A percentile compares a stretch with the other conserved stretches of the same genome.
Evolutionary conservation across 345 rosid species (phyloP).

Genomic region (Hypericum androsaemum): DNA sequence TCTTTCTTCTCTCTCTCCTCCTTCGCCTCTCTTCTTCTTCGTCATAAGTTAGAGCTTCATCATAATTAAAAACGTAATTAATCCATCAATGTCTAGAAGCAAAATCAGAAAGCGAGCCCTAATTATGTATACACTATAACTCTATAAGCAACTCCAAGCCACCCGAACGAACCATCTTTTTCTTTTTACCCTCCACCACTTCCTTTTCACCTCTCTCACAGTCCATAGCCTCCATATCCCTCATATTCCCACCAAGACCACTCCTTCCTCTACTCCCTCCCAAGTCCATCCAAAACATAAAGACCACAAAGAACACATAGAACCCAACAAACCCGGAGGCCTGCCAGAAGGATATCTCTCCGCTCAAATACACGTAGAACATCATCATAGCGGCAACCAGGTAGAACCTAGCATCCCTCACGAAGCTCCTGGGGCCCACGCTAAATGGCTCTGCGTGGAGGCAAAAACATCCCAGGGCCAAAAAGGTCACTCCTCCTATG

Average conservation of each 20-base stretch:
- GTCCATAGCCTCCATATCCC: slow-evolving; percentile 13
- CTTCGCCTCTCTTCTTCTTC: no score
- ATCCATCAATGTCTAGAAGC: no score
- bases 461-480: slow-evolving; percentile 90
- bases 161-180: slow-evolving; percentile 25
- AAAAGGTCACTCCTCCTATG: slow-evolving; percentile 85
- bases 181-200: slow-evolving; percentile 21
- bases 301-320: slow-evolving; percentile 71
- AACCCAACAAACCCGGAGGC: slow-evolving; percentile 78
- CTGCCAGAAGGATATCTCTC: slow-evolving; percentile 92
- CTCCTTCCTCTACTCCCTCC: slow-evolving; percentile 29
- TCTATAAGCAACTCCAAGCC: slow-evolving; percentile 22
- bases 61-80: no score
- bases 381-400: slow-evolving; percentile 54
- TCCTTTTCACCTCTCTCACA: slow-evolving; percentile 19
- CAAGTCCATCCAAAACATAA: slow-evolving; percentile 93
- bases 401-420: slow-evolving; percentile 81
- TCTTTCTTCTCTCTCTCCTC: no score
- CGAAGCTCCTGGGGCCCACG: slow-evolving; percentile 56
- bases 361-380: slow-evolving; percentile 89
- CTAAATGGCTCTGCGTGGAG: slow-evolving; percentile 72
- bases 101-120: no score
- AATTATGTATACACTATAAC: no score
- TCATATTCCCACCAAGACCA: slow-evolving; percentile 3
- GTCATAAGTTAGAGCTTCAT: no score